Percentiles rank a stretch among this genome's conserved stretches.
phyloP scores from a whole-genome alignment of 345 rosid species.

The Eucalyptus regnans region DNA sequence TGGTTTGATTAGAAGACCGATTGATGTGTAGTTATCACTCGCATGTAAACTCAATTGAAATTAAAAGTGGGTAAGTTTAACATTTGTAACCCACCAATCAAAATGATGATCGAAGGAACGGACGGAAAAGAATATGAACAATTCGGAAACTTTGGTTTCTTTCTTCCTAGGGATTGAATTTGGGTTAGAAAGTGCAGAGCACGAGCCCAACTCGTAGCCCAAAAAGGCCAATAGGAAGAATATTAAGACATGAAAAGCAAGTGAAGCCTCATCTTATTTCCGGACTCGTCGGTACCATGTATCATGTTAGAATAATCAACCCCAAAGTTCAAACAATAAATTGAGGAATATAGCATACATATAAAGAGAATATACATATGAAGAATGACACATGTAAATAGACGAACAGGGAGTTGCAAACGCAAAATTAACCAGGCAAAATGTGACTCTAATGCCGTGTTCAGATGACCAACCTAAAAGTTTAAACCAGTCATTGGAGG shows the following conservation, averaged over 20 bases:
- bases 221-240: background rate
- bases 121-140: background rate
- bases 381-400: background rate
- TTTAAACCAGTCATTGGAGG: background rate
- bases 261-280: background rate
- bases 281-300: background rate
- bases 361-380: background rate
- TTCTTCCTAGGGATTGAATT: background rate
- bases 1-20: background rate
- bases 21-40: background rate
- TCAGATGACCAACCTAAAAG: background rate
- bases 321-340: background rate
- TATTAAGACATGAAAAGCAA: background rate
- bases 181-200: background rate
- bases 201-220: background rate
- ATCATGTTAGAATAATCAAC: background rate
- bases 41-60: background rate
- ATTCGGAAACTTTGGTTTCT: background rate
- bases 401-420: accelerated
- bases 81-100: background rate
- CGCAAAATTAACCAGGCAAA: background rate
- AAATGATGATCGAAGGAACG: background rate
- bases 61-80: background rate
- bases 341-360: background rate
- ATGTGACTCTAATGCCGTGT: accelerated